Evolutionary conservation across 139 green algal genomes (phyloP).

Genomic region (Chlorella sp.): DNA sequence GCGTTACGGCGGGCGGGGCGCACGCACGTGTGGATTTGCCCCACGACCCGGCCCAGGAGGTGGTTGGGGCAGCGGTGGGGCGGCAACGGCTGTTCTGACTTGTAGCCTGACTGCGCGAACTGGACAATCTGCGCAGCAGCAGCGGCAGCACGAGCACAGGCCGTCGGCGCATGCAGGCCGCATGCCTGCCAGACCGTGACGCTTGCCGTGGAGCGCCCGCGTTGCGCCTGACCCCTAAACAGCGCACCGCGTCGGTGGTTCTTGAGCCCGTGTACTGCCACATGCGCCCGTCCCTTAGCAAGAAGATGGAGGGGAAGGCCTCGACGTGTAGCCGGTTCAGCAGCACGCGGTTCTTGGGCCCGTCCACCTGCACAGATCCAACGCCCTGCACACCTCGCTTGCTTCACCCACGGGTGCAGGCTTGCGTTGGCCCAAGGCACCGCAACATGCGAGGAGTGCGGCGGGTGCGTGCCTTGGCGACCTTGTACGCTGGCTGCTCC

Average conservation of each 20-base stretch:
- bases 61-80: not conserved
- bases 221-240: too few species aligned
- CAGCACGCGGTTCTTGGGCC: slow-evolving; percentile 20
- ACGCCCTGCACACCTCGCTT: not conserved
- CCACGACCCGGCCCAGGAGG: not conserved
- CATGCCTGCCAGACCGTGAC: too few species aligned
- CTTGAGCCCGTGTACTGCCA: slow-evolving; percentile 26
- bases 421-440: too few species aligned
- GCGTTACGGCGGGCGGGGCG: too few species aligned
- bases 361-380: slow-evolving; percentile 22
- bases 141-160: too few species aligned
- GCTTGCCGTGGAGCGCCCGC: too few species aligned
- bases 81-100: too few species aligned
- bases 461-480: slow-evolving; percentile 32
- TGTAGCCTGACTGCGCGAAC: not conserved
- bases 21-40: not conserved
- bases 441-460: too few species aligned
- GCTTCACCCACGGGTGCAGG: not conserved
- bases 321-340: slow-evolving; percentile 26
- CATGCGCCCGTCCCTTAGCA: slow-evolving; percentile 22
- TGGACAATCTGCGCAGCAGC: too few species aligned
- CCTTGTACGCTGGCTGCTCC: slow-evolving; percentile 6
- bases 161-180: too few species aligned
- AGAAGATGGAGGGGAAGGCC: slow-evolving; percentile 30
- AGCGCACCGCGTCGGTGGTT: slow-evolving; percentile 9